Base-by-base conservation (phyloP, 371 early-diverging fungal species). In the Saksenaea oblongispora region DNA sequence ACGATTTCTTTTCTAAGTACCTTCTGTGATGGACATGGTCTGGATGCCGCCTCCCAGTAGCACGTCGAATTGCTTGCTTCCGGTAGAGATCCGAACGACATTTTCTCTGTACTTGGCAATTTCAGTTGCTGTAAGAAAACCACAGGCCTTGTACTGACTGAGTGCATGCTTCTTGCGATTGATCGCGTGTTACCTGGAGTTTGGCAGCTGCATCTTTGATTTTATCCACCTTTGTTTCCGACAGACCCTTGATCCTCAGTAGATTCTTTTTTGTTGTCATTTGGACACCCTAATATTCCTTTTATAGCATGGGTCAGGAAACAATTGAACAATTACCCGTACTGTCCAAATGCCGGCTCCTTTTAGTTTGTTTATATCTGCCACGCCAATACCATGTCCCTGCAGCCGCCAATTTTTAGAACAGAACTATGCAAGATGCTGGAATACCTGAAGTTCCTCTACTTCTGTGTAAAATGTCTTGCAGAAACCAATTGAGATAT, bases 11-110 rank as follows among this genome's bases (percentile, higher is more conserved):
- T 10, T 26, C 9, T 57, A 3, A 3, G 22, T 55, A 71, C 72
- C 72, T 71, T 93, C 94, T 4, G 97, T 97, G 58, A 97, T 92
- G 10, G 92, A 87, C 91, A 93, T 93, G 5, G 91, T 87, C 70
- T 96, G 93, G 31, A 97, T 83, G 0, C 97, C 97, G 18, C 96
- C 95, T 65, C 95, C 94, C 13, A 98, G 79, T 11, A 98, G 82
- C 35, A 86, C 82, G 72, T 98, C 98, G 24, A 99, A 79, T 63
- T 95, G 94, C 58, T 90, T 87, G 18, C 94, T 89, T 0, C 99
- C 99, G 1, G 98, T 98, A 1, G 91, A 88, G 11, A 98, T 87
- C 34, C 78, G 84, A 57, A 94, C 80, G 36, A 97, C 86, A 41
- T 95, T 90, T 60, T 80, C 72, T 68, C 99, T 85, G 60, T 91